Percentiles rank a stretch among this genome's conserved stretches.
These are phyloP conservation scores for Trichocladium antarcticum DNA, from an alignment of 495 filamentous ascomycete genomes.

Conservation along the genomic window DNA sequence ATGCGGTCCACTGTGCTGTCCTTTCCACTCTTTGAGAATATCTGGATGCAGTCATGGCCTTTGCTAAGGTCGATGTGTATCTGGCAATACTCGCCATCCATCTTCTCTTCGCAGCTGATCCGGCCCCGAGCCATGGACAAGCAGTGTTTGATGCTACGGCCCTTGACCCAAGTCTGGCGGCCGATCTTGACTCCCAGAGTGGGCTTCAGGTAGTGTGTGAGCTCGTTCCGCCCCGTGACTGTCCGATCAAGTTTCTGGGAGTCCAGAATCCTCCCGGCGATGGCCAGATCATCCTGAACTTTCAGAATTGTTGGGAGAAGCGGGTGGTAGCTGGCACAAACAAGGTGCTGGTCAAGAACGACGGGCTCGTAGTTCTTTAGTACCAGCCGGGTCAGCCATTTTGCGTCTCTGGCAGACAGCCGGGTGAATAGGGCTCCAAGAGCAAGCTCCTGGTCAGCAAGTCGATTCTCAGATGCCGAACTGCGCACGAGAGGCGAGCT, in stretches of 20 bases:
- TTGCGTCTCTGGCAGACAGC: constrained; percentile 59
- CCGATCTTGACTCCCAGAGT: constrained; percentile 63
- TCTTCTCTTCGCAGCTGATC: constrained; percentile 71
- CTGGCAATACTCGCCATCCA: constrained; percentile 84
- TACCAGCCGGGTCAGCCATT: constrained; percentile 80
- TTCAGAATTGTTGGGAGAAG: constrained; percentile 52
- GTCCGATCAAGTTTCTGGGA: constrained; percentile 9
- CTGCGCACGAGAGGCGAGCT: constrained; percentile 54
- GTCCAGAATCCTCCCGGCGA: constrained; percentile 25
- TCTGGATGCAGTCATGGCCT: constrained; percentile 46
- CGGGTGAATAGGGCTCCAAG: constrained; percentile 48
- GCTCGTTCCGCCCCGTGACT: constrained; percentile 15
- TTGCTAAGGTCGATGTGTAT: constrained; percentile 66
- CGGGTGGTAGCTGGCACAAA: constrained; percentile 44
- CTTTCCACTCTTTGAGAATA: constrained; percentile 87
- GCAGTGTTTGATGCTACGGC: constrained; percentile 65
- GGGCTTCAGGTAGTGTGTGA: constrained; percentile 43
- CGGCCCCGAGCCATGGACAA: constrained; percentile 45
- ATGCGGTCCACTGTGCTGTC: constrained; percentile 65
- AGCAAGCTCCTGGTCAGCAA: constrained; percentile 32
- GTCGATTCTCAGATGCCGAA: constrained; percentile 27
- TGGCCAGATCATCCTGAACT: constrained; percentile 47
- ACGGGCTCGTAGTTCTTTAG: constrained; percentile 64
- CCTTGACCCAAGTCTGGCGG: constrained; percentile 60
- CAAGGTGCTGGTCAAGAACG: constrained; percentile 32